These are phyloP conservation scores for Fusarium pseudograminearum DNA, from an alignment of 2,329 filamentous ascomycete genomes.

Conservation along the genomic window DNA sequence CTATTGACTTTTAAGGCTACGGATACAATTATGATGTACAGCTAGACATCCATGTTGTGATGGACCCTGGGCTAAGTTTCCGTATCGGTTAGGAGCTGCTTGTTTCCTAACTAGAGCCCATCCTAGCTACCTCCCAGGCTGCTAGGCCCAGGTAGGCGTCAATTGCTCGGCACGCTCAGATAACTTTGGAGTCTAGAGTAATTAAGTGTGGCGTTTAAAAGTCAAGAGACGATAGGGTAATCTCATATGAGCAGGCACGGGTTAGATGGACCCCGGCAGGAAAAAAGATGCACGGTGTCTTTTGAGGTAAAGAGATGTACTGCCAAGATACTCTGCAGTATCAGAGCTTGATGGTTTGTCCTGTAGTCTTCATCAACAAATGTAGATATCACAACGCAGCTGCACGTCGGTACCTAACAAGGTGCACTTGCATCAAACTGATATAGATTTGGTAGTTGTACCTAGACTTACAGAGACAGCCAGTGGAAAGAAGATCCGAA, in stretches of 20 bases:
- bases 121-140: background rate
- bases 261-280: background rate
- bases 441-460: background rate
- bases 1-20: conserved; percentile 18
- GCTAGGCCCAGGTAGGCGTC: background rate
- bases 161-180: background rate
- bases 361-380: background rate
- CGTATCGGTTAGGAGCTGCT: background rate
- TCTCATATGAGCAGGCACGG: background rate
- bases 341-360: background rate
- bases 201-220: conserved; percentile 43
- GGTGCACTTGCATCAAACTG: conserved; percentile 17
- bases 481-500: background rate
- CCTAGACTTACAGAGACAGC: background rate
- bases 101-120: no score
- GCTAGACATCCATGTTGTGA: background rate
- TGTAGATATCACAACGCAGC: background rate
- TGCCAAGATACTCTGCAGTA: no score
- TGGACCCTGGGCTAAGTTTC: conserved; percentile 2
- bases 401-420: conserved; percentile 17
- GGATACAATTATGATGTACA: background rate
- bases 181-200: background rate
- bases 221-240: conserved; percentile 6
- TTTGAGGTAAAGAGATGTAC: background rate
- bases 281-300: background rate